Conservation (phyloP, 495 filamentous ascomycete genomes). For the Hypomontagnella monticulosa region DNA sequence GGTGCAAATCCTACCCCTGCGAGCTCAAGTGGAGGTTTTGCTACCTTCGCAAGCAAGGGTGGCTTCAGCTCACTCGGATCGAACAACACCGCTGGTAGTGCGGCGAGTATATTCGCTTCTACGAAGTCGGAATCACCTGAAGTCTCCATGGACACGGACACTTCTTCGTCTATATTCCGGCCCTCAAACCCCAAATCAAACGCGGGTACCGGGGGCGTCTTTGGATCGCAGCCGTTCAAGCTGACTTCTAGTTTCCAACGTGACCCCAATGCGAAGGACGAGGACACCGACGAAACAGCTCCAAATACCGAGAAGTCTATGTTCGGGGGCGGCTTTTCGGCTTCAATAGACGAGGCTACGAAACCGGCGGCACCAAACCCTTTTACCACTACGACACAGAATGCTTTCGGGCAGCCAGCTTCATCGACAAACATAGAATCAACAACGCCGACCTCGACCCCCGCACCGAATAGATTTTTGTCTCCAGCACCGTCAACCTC, state of each 20-base stretch:
- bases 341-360: constrained; percentile 57
- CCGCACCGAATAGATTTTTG: constrained; percentile 58
- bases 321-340: constrained; percentile 67
- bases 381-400: constrained; percentile 35
- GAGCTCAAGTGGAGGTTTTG: constrained; percentile 60
- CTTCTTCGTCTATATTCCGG: constrained; percentile 50
- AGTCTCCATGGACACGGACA: constrained; percentile 53
- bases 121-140: constrained; percentile 51
- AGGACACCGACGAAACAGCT: constrained; percentile 57
- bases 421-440: constrained; percentile 52
- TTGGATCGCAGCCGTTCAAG: constrained; percentile 72
- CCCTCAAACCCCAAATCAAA: constrained; percentile 56
- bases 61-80: constrained; percentile 63
- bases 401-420: constrained; percentile 44
- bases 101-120: constrained; percentile 62
- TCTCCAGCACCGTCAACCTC: constrained; percentile 21
- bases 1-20: constrained; percentile 26
- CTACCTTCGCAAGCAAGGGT: constrained; percentile 65
- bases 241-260: constrained; percentile 83
- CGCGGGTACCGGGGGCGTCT: constrained; percentile 50
- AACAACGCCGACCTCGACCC: constrained; percentile 66
- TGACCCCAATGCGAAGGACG: constrained; percentile 71
- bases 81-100: constrained; percentile 33
- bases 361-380: constrained; percentile 45
- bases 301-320: constrained; percentile 54